Conservation (phyloP, 208 protist genomes). For the Trypanosoma congolense region DNA sequence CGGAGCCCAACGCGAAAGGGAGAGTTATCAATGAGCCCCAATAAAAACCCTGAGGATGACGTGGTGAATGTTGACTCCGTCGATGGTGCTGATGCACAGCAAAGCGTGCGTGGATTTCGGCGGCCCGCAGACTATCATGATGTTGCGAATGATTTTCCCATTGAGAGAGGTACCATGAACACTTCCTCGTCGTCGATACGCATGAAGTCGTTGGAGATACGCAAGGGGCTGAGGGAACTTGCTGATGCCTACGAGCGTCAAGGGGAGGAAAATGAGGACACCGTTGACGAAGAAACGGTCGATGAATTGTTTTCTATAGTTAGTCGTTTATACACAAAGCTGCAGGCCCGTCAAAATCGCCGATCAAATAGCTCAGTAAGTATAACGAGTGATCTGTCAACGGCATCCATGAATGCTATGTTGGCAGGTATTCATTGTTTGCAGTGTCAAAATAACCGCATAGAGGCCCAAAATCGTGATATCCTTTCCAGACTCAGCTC, state of each 20-base stretch:
- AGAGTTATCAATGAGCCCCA: slow-evolving; percentile 12
- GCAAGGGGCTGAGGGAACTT: slow-evolving; percentile 16
- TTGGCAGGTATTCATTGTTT: slow-evolving; percentile 36
- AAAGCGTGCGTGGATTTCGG: not conserved
- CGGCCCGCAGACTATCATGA: not conserved
- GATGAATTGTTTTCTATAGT: slow-evolving; percentile 20
- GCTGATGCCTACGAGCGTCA: slow-evolving; percentile 16
- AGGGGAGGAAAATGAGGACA: slow-evolving; percentile 14
- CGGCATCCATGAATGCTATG: slow-evolving; percentile 22
- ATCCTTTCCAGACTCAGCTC: slow-evolving; percentile 34
- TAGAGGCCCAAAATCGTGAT: slow-evolving; percentile 55
- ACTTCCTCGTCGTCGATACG: slow-evolving; percentile 8
- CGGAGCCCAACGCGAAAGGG: slow-evolving; percentile 24
- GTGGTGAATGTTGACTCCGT: slow-evolving; percentile 26
- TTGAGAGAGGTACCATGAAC: not conserved
- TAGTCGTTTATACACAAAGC: slow-evolving; percentile 28
- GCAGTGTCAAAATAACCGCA: slow-evolving; percentile 42
- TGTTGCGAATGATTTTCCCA: not conserved
- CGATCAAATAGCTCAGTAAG: slow-evolving; percentile 20
- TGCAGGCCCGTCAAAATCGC: slow-evolving; percentile 29
- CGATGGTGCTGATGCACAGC: slow-evolving; percentile 14
- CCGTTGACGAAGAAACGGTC: slow-evolving; percentile 22
- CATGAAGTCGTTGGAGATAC: slow-evolving; percentile 17
- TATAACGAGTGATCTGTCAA: slow-evolving; percentile 13
- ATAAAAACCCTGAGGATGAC: slow-evolving; percentile 21